A percentile compares a stretch with the other conserved stretches of the same genome.
These are phyloP conservation scores for Fusarium temperatum DNA, from an alignment of 2,329 filamentous ascomycete genomes.

Conservation along the genomic window DNA sequence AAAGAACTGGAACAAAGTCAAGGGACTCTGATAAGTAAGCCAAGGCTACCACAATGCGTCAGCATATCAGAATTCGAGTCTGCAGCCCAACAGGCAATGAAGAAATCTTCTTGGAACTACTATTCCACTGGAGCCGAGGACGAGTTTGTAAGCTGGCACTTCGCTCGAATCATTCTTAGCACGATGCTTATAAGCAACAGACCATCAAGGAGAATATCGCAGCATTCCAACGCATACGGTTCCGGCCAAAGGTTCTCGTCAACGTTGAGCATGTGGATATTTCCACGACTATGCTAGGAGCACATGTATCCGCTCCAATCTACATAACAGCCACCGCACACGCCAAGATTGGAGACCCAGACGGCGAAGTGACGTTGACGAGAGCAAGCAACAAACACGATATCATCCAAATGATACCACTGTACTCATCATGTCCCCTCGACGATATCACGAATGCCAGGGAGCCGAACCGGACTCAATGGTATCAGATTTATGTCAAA, in stretches of 20 bases:
- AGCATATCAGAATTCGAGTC: conserved; percentile 14
- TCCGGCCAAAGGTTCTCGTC: conserved; percentile 14
- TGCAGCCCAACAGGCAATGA: neutral
- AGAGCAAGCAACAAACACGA: conserved; percentile 10
- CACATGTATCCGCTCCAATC: neutral
- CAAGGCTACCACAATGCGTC: conserved; percentile 4
- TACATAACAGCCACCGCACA: conserved; percentile 21
- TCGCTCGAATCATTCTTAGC: rapidly evolving
- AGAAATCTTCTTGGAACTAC: conserved; percentile 17
- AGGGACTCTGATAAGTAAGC: neutral
- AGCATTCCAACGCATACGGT: neutral
- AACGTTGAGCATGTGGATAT: conserved; percentile 18
- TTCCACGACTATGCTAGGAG: conserved; percentile 8
- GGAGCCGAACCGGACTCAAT: neutral
- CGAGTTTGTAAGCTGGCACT: conserved; percentile 3
- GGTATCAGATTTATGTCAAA: conserved; percentile 25
- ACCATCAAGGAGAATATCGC: conserved; percentile 9
- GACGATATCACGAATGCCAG: neutral
- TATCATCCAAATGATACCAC: conserved; percentile 21
- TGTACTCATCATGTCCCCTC: conserved; percentile 12
- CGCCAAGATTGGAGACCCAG: conserved; percentile 14
- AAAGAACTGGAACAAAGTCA: neutral
- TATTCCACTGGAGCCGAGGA: conserved; percentile 24
- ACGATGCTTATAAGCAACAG: neutral
- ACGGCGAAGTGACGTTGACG: conserved; percentile 8